Evolutionary conservation across 1,284 basidiomycete genomes (phyloP), one percentile per base, ranked within the genome.

Genomic region (Bjerkandera adusta): DNA sequence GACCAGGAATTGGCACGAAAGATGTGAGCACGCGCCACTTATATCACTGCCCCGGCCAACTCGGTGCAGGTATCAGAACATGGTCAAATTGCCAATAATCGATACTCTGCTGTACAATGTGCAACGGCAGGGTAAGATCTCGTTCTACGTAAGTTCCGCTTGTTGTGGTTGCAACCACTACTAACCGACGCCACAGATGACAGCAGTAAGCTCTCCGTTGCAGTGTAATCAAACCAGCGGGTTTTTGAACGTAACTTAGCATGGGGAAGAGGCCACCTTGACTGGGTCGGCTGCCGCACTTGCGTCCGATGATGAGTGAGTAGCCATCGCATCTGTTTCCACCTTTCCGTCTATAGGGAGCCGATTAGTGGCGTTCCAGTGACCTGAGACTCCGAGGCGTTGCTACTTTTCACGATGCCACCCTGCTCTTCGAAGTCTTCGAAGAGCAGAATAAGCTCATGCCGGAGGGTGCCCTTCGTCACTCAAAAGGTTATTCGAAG

Each of bases 231-330:
- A n/a, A n/a, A n/a, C n/a, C n/a, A n/a, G n/a, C n/a, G n/a, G n/a
- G n/a, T n/a, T n/a, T n/a, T n/a, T n/a, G n/a, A n/a, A n/a, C n/a
- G n/a, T n/a, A n/a, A 5, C 40, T 11, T 68, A 92, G 83, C 71
- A 93, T 62, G 93, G 93, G 20, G 93, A 97, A 68, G 93, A 97
- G 73, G 93, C 90, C 3, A 87, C 92, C 0, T 84, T 97, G 33
- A 83, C 96, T 20, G 94, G 93, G 5, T 87, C 89, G 36, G 92
- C 93, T 1, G 92, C 93, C 11, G 94, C 85, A 1, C 76, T 97
- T 54, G 81, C 79, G 45, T 61, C 69, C n/a, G 81, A 85, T 52
- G 95, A 97, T 66, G 94, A 97, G 88, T 92, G 18, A 32, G 39
- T 42, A n/a, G n/a, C n/a, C n/a, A n/a, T n/a, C n/a, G n/a, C n/a